Base-by-base conservation (phyloP, 192 early-diverging fungal species). In the Physocladia obscura region DNA sequence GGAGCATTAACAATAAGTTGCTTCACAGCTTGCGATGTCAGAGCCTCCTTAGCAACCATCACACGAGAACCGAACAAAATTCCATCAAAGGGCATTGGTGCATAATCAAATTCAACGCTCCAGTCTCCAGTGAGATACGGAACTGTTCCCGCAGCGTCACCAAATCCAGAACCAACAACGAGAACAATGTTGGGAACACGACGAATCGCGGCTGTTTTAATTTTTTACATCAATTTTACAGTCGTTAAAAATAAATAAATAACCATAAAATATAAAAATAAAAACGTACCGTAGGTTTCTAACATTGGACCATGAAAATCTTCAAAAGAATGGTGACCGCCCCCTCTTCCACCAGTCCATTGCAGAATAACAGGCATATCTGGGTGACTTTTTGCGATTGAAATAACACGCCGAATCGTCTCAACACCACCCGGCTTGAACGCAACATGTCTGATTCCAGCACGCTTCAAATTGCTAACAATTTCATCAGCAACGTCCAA, bases 61-160 rank as follows among this genome's bases (percentile, higher is more conserved):
- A 96, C 86, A 62, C 92, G 91, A n/a, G 94, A 96, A n/a, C 92
- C 96, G 60, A 98, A 89, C 57, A 98, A 78, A 30, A 96, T 80
- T 78, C 94, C 96, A 72, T 98, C 96, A 71, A 93, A 91, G 2
- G 96, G 96, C 96, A 98, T 98, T 38, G 93, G 89, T 8, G 93
- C 89, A 61, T 85, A 87, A 52, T 88, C 93, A 70, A 88, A 92
- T 50, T 80, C 74, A 29, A 76, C 62, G 69, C 87, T 85, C 96
- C 96, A 98, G 47, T 98, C 91, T 70, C 96, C 96, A 60, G 94
- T 92, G 30, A 98, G 71, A 79, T 94, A 98, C 30, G 94, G 94
- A 49, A 93, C 71, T 3, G 93, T 94, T 51, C 90, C 94, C 27
- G 84, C 84, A 30, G 87, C 89, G 57, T 90, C 91, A 74, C 94